Evolutionary conservation across 2,329 filamentous ascomycete genomes (phyloP).

Genomic region (Verticillium tricorpus): DNA sequence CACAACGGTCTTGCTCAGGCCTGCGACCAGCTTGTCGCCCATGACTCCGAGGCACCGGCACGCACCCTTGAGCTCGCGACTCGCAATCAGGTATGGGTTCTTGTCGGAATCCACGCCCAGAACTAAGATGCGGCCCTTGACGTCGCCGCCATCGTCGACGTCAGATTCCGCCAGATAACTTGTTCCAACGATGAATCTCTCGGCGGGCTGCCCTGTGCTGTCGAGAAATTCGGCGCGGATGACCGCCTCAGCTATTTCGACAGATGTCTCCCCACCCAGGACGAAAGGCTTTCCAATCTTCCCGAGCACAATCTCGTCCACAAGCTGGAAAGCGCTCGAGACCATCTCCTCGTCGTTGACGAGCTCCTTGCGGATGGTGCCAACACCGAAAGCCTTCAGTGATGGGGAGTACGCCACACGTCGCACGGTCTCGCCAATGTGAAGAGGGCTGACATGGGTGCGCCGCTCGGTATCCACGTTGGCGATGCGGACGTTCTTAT

Average conservation of each 20-base stretch:
- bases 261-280: constrained; percentile 38
- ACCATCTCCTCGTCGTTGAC: constrained; percentile 68
- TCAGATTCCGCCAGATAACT: constrained; percentile 66
- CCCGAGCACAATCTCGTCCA: constrained; percentile 85
- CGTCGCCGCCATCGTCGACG: constrained; percentile 27
- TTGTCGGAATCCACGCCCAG: constrained; percentile 76
- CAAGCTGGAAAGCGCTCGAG: constrained; percentile 77
- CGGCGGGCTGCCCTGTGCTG: constrained; percentile 50
- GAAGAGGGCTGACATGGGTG: constrained; percentile 80
- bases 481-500: constrained; percentile 71
- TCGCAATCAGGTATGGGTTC: constrained; percentile 66
- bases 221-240: constrained; percentile 69
- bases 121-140: constrained; percentile 76
- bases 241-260: constrained; percentile 81
- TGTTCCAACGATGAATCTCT: constrained; percentile 90
- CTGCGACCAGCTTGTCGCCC: constrained; percentile 74
- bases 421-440: constrained; percentile 76
- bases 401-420: constrained; percentile 79
- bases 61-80: constrained; percentile 68
- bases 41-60: constrained; percentile 76
- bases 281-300: constrained; percentile 65
- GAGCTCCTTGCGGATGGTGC: constrained; percentile 74
- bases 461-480: constrained; percentile 78
- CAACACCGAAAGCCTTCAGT: constrained; percentile 79
- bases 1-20: constrained; percentile 81